Conservation (phyloP, 2,329 filamentous ascomycete genomes). For the Cordyceps javanica region DNA sequence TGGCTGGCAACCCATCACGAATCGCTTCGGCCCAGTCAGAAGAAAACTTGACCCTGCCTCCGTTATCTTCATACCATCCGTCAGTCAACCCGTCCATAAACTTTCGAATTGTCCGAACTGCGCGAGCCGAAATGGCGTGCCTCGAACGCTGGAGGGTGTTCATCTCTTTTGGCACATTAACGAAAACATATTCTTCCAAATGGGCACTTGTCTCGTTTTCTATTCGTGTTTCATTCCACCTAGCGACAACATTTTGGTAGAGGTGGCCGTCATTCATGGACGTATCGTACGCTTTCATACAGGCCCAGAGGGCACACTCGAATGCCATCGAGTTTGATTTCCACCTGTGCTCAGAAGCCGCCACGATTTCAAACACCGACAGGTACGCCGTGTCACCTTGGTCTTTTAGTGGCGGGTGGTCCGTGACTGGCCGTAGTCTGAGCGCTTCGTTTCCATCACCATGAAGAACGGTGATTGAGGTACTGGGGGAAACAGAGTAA, state of each 20-base stretch:
- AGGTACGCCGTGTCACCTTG: conserved; percentile 21
- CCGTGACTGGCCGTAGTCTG: conserved; percentile 21
- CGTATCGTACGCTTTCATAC: conserved; percentile 27
- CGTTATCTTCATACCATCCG: conserved; percentile 26
- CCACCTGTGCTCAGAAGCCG: conserved; percentile 19
- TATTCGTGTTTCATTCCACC: conserved; percentile 26
- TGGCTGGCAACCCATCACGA: conserved; percentile 26
- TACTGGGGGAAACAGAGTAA: conserved; percentile 25
- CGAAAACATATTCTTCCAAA: conserved; percentile 26
- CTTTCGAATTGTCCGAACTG: conserved; percentile 23
- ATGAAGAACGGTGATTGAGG: conserved; percentile 20
- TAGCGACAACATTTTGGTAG: conserved; percentile 19
- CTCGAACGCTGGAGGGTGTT: conserved; percentile 20
- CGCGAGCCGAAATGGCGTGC: conserved; percentile 26
- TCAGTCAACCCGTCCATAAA: conserved; percentile 28
- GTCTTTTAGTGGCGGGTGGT: conserved; percentile 14
- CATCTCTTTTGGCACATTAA: conserved; percentile 25
- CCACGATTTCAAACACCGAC: conserved; percentile 30
- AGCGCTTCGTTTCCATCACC: conserved; percentile 23
- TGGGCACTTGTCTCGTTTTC: conserved; percentile 21
- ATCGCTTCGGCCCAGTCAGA: conserved; percentile 34
- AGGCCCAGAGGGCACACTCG: conserved; percentile 33
- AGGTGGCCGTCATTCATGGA: conserved; percentile 24
- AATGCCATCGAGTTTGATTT: conserved; percentile 19
- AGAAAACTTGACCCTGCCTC: conserved; percentile 25